Evolutionary conservation across 208 protist species (phyloP).

Genomic region (Strigomonas galati): DNA sequence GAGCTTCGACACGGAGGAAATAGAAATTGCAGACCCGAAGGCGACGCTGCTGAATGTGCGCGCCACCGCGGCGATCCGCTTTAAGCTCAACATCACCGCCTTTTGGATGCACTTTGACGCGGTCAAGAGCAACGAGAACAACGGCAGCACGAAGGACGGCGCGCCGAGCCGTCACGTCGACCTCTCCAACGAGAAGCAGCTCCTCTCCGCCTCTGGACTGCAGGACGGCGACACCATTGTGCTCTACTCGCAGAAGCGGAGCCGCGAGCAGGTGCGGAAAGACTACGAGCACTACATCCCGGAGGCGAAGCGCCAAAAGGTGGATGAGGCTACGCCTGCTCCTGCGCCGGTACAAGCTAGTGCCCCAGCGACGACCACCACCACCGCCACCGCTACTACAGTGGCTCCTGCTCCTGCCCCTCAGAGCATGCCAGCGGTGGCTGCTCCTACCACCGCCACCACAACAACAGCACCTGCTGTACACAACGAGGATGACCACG

Average conservation of each 20-base stretch:
- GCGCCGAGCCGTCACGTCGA: constrained; percentile 25
- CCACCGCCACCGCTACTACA: neutral
- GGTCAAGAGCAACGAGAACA: neutral
- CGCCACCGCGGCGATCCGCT: constrained; percentile 68
- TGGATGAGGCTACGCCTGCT: neutral
- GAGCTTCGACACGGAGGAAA: constrained; percentile 52
- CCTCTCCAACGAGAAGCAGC: constrained; percentile 55
- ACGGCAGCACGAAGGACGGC: neutral
- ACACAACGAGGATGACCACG: neutral
- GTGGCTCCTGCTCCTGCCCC: neutral
- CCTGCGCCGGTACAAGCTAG: neutral
- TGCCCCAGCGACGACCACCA: neutral
- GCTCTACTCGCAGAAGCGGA: constrained; percentile 19
- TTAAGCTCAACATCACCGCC: constrained; percentile 48
- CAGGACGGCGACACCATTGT: constrained; percentile 61
- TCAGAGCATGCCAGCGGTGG: no score
- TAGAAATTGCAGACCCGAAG: constrained; percentile 66
- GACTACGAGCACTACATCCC: constrained; percentile 11
- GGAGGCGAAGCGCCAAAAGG: neutral
- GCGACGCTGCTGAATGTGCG: constrained; percentile 75
- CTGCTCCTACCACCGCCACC: neutral
- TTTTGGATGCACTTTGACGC: constrained; percentile 44
- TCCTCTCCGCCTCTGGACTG: constrained; percentile 62
- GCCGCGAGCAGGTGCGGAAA: constrained; percentile 24
- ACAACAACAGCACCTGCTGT: neutral